Evolutionary conservation across 257 asterid genomes (phyloP).

Genomic region (Parsonsia alboflavescens): DNA sequence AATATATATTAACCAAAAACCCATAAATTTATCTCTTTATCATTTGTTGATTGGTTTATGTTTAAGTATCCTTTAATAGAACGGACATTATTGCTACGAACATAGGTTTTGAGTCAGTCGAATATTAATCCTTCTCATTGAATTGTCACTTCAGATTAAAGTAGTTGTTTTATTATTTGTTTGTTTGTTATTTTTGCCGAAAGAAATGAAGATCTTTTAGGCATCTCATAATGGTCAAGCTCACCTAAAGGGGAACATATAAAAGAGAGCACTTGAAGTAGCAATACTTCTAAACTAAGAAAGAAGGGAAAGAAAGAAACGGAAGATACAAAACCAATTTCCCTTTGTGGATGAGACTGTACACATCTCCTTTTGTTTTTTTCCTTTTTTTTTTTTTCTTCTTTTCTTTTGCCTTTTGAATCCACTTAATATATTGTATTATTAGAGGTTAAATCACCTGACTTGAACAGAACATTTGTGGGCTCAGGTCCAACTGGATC

Average conservation of each 20-base stretch:
- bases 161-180: too few relatives aligned
- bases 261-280: not conserved
- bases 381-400: too few relatives aligned
- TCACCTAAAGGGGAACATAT: not conserved
- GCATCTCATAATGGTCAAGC: not conserved
- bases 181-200: too few relatives aligned
- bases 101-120: too few relatives aligned
- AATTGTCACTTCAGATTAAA: too few relatives aligned
- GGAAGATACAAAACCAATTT: not conserved
- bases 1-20: too few relatives aligned
- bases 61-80: too few relatives aligned
- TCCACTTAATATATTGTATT: not conserved
- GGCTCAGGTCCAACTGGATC: conserved; percentile 6
- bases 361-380: not conserved
- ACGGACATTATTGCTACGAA: too few relatives aligned
- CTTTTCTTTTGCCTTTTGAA: not conserved
- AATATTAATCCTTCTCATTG: too few relatives aligned
- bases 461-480: not conserved
- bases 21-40: too few relatives aligned
- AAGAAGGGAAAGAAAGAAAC: not conserved
- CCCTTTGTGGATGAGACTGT: not conserved
- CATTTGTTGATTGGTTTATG: too few relatives aligned
- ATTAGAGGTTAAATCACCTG: not conserved
- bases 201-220: not conserved
- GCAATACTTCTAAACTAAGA: not conserved